A percentile compares a stretch with the other conserved stretches of the same genome.
Evolutionary conservation across 2,329 filamentous ascomycete genomes (phyloP).

Genomic region (Venturia nashicola): DNA sequence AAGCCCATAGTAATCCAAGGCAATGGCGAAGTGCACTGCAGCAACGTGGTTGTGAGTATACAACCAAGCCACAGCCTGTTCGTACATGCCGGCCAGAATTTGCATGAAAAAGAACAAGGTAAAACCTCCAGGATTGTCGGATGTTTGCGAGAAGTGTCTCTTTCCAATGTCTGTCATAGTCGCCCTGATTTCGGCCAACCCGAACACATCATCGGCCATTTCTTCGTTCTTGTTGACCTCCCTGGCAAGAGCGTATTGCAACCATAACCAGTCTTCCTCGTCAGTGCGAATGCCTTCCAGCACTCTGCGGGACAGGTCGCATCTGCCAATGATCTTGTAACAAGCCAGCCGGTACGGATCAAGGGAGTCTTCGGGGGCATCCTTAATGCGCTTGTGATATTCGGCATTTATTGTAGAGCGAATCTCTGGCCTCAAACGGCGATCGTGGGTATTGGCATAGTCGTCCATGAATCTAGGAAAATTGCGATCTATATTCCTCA

Average conservation of each 20-base stretch:
- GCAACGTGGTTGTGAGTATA: constrained; percentile 88
- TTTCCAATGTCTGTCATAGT: constrained; percentile 82
- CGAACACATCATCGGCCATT: constrained; percentile 49
- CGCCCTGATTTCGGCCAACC: constrained; percentile 56
- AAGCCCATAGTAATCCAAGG: constrained; percentile 77
- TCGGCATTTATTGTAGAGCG: constrained; percentile 84
- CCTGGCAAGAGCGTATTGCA: constrained; percentile 51
- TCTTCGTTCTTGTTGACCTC: constrained; percentile 51
- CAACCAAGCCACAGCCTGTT: constrained; percentile 82
- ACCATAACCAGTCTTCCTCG: constrained; percentile 56
- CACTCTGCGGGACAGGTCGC: constrained; percentile 45
- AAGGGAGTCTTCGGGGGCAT: constrained; percentile 66
- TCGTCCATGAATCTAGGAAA: constrained; percentile 80
- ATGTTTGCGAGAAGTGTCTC: constrained; percentile 76
- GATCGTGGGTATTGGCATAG: constrained; percentile 66
- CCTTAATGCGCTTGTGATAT: constrained; percentile 72
- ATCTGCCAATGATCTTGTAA: constrained; percentile 90
- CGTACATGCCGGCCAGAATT: constrained; percentile 81
- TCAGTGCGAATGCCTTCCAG: constrained; percentile 46
- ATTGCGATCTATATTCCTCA: constrained; percentile 80
- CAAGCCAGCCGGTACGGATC: constrained; percentile 95
- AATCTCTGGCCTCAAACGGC: constrained; percentile 63
- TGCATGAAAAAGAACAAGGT: constrained; percentile 92
- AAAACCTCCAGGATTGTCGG: constrained; percentile 63
- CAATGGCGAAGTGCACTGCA: constrained; percentile 88